Percentiles rank a stretch among this genome's conserved stretches.
These are phyloP conservation scores for Cordyceps farinosa DNA, from an alignment of 2,329 filamentous ascomycete genomes.

Conservation along the genomic window DNA sequence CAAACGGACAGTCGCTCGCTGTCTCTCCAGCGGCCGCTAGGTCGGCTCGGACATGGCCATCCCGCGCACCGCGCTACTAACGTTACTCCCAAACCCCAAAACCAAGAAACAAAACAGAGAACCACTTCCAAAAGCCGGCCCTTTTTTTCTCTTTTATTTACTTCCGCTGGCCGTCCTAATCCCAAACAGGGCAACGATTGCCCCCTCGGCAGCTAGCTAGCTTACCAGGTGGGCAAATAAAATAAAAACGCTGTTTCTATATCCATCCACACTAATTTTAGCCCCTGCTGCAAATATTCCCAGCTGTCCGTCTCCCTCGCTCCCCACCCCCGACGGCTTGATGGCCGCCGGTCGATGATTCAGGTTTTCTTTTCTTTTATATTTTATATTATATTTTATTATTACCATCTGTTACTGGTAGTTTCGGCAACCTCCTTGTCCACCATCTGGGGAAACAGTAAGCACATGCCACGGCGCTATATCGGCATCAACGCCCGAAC, in stretches of 20 bases:
- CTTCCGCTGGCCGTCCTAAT: not conserved
- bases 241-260: not conserved
- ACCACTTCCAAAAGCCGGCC: not conserved
- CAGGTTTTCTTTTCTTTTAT: not conserved
- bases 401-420: not conserved
- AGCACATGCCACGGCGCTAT: not conserved
- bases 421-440: not conserved
- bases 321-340: not conserved
- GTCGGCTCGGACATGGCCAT: not conserved
- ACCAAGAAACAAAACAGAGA: not conserved
- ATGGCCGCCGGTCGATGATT: not conserved
- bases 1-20: too few relatives aligned
- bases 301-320: not conserved
- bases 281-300: not conserved
- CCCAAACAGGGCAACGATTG: not conserved
- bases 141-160: not conserved
- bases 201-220: not conserved
- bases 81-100: too few relatives aligned
- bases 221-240: not conserved
- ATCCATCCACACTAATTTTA: constrained; percentile 3
- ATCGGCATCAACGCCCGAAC: constrained; percentile 7
- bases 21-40: too few relatives aligned
- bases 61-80: not conserved
- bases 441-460: not conserved
- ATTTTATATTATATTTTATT: not conserved